A percentile compares a stretch with the other conserved stretches of the same genome.
Evolutionary conservation across 257 asterid species (phyloP).

Genomic region (Leonotis leonurus): DNA sequence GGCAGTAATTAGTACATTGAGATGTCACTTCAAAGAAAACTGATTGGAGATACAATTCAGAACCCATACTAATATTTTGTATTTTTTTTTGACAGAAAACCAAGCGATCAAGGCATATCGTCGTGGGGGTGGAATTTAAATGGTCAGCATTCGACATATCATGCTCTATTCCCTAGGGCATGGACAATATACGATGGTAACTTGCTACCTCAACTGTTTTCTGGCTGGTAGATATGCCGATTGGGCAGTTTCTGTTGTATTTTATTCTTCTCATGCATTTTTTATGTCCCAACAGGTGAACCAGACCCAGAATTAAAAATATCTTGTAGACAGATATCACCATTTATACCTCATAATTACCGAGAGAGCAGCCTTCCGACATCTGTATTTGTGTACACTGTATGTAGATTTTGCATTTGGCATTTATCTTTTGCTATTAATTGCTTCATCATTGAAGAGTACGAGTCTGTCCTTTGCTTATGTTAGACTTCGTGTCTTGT

Average conservation of each 20-base stretch:
- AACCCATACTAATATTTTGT: not conserved
- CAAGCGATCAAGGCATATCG: slow-evolving; percentile 83
- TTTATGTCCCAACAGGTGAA: slow-evolving; percentile 79
- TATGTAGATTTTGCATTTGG: slow-evolving; percentile 34
- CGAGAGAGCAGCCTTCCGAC: slow-evolving; percentile 98
- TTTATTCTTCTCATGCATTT: not conserved
- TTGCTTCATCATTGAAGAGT: no score
- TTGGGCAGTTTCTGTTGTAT: slow-evolving; percentile 1
- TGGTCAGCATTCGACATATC: slow-evolving; percentile 97
- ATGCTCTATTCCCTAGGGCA: slow-evolving; percentile 94
- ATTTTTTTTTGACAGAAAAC: slow-evolving; percentile 50
- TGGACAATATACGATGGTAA: slow-evolving; percentile 97
- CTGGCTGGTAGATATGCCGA: slow-evolving; percentile 7
- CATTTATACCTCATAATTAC: slow-evolving; percentile 93
- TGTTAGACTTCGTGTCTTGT: slow-evolving; percentile 18
- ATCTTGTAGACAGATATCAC: slow-evolving; percentile 96
- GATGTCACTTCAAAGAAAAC: not conserved
- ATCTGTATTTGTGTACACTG: slow-evolving; percentile 92
- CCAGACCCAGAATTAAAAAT: slow-evolving; percentile 95
- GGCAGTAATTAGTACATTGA: not conserved
- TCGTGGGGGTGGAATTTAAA: slow-evolving; percentile 99
- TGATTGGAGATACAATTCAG: not conserved
- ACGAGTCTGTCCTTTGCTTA: slow-evolving; percentile 15
- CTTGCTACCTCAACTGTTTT: not conserved
- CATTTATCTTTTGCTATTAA: not conserved